These are phyloP conservation scores for Mitragyna speciosa DNA, from an alignment of 257 asterid genomes.

Conservation along the genomic window DNA sequence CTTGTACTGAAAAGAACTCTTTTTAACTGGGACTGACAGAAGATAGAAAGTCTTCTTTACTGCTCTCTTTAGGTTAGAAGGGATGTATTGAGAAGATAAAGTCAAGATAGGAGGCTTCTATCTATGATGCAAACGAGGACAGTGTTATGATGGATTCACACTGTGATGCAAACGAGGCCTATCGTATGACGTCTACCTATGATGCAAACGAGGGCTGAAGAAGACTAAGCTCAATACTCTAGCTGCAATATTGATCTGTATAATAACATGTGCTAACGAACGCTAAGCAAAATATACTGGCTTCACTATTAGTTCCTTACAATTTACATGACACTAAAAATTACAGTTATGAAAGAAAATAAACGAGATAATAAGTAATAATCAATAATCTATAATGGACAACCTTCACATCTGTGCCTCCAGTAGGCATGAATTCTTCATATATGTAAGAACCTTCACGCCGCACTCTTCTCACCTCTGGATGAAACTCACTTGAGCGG, in stretches of 20 bases:
- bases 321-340: not conserved
- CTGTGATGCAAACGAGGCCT: too few species aligned
- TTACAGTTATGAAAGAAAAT: not conserved
- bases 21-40: too few species aligned
- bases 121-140: too few species aligned
- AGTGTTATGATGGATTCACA: too few species aligned
- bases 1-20: too few species aligned
- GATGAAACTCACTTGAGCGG: slow-evolving; percentile 97
- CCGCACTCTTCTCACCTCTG: slow-evolving; percentile 93
- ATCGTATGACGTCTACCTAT: not conserved
- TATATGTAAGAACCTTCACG: slow-evolving; percentile 98
- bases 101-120: too few species aligned
- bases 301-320: not conserved
- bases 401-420: slow-evolving; percentile 99
- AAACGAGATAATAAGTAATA: not conserved
- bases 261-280: not conserved
- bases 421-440: slow-evolving; percentile 99
- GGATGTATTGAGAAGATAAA: too few species aligned
- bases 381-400: not conserved
- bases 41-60: too few species aligned
- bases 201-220: not conserved
- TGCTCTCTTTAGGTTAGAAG: too few species aligned
- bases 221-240: too few species aligned
- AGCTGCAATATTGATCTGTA: too few species aligned
- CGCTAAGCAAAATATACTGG: not conserved